These are phyloP conservation scores for Serpula lacrymans DNA, from an alignment of 768 basidiomycete genomes.

Conservation along the genomic window DNA sequence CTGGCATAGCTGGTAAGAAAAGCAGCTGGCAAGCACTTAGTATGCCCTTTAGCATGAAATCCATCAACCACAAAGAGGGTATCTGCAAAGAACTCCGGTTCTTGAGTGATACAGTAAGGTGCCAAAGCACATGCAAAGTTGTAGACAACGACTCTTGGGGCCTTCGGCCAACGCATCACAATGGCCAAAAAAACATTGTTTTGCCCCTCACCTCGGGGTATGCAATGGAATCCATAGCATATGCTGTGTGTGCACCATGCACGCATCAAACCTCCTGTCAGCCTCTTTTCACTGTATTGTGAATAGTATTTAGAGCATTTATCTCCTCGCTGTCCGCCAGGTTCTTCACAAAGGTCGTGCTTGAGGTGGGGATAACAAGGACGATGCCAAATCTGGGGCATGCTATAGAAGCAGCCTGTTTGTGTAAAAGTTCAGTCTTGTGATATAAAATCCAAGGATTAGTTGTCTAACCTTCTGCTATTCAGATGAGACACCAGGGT, in stretches of 20 bases:
- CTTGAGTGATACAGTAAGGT: slow-evolving; percentile 22
- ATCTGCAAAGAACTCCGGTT: slow-evolving; percentile 27
- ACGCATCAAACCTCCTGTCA: slow-evolving; percentile 9
- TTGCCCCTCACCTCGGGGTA: slow-evolving; percentile 19
- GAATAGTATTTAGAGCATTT: too few species aligned
- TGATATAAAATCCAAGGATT: neutral
- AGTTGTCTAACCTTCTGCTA: too few species aligned
- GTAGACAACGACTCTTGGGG: too few species aligned
- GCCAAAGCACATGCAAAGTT: slow-evolving; percentile 28
- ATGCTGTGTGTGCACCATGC: too few species aligned
- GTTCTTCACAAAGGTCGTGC: too few species aligned
- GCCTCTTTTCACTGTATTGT: slow-evolving; percentile 8
- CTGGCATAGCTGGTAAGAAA: slow-evolving; percentile 27
- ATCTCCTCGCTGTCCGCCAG: too few species aligned
- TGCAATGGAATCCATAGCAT: too few species aligned
- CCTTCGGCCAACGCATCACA: too few species aligned
- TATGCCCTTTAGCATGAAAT: slow-evolving; percentile 30
- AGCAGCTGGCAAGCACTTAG: slow-evolving; percentile 26
- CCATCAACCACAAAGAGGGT: slow-evolving; percentile 31
- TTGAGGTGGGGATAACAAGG: too few species aligned
- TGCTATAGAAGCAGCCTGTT: slow-evolving; percentile 7
- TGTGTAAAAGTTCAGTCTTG: neutral
- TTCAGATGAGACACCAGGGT: slow-evolving; percentile 28
- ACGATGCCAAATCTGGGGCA: too few species aligned
- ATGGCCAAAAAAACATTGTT: slow-evolving; percentile 26